These are phyloP conservation scores for Dryas drummondii DNA, from an alignment of 306 rosid species.

Conservation along the genomic window DNA sequence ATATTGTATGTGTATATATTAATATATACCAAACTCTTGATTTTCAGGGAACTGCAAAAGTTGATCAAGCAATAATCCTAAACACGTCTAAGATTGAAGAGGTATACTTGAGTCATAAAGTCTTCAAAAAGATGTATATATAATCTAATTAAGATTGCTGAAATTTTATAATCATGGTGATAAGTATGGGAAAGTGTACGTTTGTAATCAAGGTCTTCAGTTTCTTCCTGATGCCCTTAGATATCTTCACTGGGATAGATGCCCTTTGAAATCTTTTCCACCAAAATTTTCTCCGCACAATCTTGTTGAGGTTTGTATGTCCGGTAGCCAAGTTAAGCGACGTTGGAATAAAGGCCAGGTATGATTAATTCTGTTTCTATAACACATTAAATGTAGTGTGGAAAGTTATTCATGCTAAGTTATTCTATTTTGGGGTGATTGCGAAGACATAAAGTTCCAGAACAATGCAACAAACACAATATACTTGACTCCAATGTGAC, in stretches of 20 bases:
- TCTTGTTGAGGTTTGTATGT: constrained; percentile 18
- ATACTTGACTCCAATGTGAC: neutral
- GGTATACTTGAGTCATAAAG: constrained; percentile 5
- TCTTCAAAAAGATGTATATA: constrained; percentile 22
- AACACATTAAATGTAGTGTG: too few relatives aligned
- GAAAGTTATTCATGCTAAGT: too few relatives aligned
- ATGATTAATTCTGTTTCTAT: neutral
- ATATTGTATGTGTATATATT: too few relatives aligned
- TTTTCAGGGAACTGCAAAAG: constrained; percentile 12
- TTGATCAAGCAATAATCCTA: constrained; percentile 18
- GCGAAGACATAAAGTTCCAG: neutral
- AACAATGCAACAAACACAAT: neutral
- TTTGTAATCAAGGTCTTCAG: neutral
- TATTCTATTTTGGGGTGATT: neutral
- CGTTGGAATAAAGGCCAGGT: constrained; percentile 12
- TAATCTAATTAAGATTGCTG: constrained; percentile 27
- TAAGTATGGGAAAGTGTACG: neutral
- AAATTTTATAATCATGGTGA: neutral
- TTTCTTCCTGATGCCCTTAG: too few relatives aligned
- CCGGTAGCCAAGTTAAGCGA: neutral
- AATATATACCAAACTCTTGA: neutral
- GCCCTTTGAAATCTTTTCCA: too few relatives aligned
- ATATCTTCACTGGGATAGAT: too few relatives aligned
- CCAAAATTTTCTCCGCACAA: neutral
- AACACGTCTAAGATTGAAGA: neutral